Base-by-base conservation (phyloP, 2,329 filamentous ascomycete genomes). In the Trichoderma koningiopsis region DNA sequence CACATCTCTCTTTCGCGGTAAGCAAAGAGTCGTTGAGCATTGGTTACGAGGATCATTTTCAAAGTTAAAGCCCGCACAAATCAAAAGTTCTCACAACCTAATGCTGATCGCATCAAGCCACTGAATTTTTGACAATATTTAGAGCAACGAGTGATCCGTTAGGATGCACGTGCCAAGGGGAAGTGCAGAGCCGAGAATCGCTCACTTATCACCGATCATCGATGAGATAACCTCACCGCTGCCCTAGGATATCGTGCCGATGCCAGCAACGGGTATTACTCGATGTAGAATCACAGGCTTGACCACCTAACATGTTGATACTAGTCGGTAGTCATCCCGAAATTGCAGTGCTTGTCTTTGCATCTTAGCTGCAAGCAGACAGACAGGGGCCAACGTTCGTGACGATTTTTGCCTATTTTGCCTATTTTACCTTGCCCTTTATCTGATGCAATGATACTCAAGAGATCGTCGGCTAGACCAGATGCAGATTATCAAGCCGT, bases 301-400 rank as follows among this genome's bases (percentile, higher is more conserved):
- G 22, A 40, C 7, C 10, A 4, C 40, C 11, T 43, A 10, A 55
- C 11, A 27, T 40, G 24, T 56, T 22, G 49, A 55, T 55, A 24
- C 49, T 37, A n/a, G 49, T 40, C 61, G 61, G 61, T 43, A 43
- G 24, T 10, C 61, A n/a, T 56, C 35, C 61, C 61, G 61, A 64
- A 43, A 64, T 56, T 64, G 14, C 61, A 64, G 49, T 64, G 22
- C 33, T 35, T 52, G 40, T 40, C 24, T 52, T 56, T 40, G 19
- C 61, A 43, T 40, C 24, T 55, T 35, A 55, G 49, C n/a, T 56
- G 13, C 27, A 40, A 37, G 14, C 11, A 14, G 40, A n/a, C 27
- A 14, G 40, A n/a, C 27, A 56, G 53, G 40, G 58, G 16, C 47
- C 11, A 22, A 24, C 4, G 22, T 24, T 49, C 13, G n/a, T 13